Evolutionary conservation across 108 stramenopile genomes (phyloP), one percentile per base, ranked within the genome.

Genomic region (Fragilariopsis cylindrus): DNA sequence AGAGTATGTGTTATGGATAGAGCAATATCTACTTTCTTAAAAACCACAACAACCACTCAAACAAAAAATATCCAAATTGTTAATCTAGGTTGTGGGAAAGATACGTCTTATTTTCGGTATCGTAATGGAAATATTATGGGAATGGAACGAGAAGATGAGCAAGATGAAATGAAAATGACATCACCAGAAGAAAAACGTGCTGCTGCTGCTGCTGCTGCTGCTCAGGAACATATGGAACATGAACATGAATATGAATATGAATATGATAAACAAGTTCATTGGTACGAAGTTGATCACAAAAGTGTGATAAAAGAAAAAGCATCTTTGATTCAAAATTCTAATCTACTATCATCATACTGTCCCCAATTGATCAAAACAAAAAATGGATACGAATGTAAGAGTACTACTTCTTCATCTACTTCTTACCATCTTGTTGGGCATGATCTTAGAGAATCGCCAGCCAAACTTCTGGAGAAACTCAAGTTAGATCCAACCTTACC

Each of bases 201-300:
- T 6, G 11, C 6, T 11, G 19, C 19, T 19, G 19, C 19, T 19
- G 19, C 19, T 19, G 19, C 19, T 21, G 30, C 30, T 30, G 30
- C 30, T 30, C 30, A 30, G 30, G 30, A 30, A 30, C 30, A 30
- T 30, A 21, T 21, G 21, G 30, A 30, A 30, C 30, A 30, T 2
- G 30, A 30, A 30, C 30, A 30, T 30, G 1, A 1, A 30, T 30
- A 30, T 30, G 30, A 30, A 30, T 30, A 21, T 21, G 21, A 1
- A 21, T 21, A 30, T 30, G 30, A 30, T 30, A 48, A 66, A 19
- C 19, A 52, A 11, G 74, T 89, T 5, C 68, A 80, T 58, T 95
- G 94, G 94, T 92, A 82, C 68, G 94, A 95, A 75, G 90, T 95
- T n/a, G 94, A 95, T 80, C 89, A 92, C 76, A 46, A 85, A 18